Evolutionary conservation across 495 filamentous ascomycete species (phyloP), one percentile per base, ranked within the genome.

Genomic region (Chaetomium fimeti): DNA sequence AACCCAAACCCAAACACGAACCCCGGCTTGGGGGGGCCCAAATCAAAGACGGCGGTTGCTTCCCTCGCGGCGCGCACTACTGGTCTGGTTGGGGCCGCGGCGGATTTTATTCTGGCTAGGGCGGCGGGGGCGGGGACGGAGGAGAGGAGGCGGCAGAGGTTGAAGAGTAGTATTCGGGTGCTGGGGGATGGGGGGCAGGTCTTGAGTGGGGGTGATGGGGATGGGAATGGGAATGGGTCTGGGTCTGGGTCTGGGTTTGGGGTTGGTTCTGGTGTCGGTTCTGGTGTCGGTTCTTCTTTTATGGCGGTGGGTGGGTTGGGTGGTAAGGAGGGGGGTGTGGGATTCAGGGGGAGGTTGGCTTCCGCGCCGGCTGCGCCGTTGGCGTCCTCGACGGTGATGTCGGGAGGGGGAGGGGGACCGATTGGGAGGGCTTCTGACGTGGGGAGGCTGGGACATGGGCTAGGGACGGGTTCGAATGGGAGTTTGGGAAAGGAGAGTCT

Each of bases 111-210:
- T 11, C 8, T 36, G 32, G 32, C 32, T 11, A 36, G 12, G 32
- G 12, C 32, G 32, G 32, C 32, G 32, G 32, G 32, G 32, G 32
- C 5, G 3, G 32, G 32, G 32, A 11, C 32, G 3, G 52, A 63
- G 40, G 57, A 64, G 32, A 54, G 56, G 63, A 48, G 57, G 60
- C 48, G 68, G 59, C 62, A 70, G 43, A 60, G 57, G 20, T 16
- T 71, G 57, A 69, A 63, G 65, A 62, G 60, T 29, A 63, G 47
- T 42, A 68, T 70, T 54, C 38, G 53, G 32, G 63, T 68, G 13
- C 5, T 66, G 22, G 45, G 54, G 47, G 62, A 64, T 20, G 65
- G 60, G 25, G 63, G 63, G 20, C 27, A 55, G 60, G 63, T 59
- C 11, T 40, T 40, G 32, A 29, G 25, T 29, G 6, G 12, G 4